These are phyloP conservation scores for Cephalotrichum gorgonifer DNA, from an alignment of 2,329 filamentous ascomycete species.

Conservation along the genomic window DNA sequence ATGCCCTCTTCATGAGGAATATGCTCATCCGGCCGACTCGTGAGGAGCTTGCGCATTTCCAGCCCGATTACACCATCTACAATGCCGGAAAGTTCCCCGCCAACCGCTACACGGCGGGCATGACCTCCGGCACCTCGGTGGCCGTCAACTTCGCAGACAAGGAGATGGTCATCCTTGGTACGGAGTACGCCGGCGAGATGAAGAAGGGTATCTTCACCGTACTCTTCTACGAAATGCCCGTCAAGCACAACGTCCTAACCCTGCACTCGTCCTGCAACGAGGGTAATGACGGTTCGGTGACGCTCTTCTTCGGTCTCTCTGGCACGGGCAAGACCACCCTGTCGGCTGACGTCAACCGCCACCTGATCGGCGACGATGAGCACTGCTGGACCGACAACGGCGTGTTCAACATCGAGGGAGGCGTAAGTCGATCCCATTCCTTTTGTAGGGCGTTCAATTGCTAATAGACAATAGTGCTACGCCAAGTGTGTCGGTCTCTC, in stretches of 20 bases:
- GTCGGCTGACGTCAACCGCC: conserved; percentile 92
- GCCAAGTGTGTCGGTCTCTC: conserved; percentile 97
- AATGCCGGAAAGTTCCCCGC: conserved; percentile 97
- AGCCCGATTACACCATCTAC: conserved; percentile 99
- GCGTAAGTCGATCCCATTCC: conserved; percentile 21
- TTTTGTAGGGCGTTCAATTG: neutral
- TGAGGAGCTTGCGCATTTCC: conserved; percentile 93
- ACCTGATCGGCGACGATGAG: conserved; percentile 96
- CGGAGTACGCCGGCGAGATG: conserved; percentile 96
- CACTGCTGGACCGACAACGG: conserved; percentile 98
- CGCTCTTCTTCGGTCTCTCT: conserved; percentile 97
- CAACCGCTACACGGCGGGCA: conserved; percentile 94
- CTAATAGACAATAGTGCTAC: conserved; percentile 53
- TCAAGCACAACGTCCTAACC: conserved; percentile 98
- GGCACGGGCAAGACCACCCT: conserved; percentile 98
- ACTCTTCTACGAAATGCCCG: conserved; percentile 99
- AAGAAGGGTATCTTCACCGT: conserved; percentile 99
- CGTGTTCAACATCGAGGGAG: conserved; percentile 99
- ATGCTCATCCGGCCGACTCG: conserved; percentile 94
- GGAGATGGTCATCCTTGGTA: conserved; percentile 99
- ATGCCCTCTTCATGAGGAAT: conserved; percentile 99
- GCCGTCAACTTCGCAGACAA: conserved; percentile 98
- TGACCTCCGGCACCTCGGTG: conserved; percentile 97
- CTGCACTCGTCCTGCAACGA: conserved; percentile 98
- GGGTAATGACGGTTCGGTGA: conserved; percentile 88